Base-by-base conservation (phyloP, 2,329 filamentous ascomycete species). In the Calonectria naviculata region DNA sequence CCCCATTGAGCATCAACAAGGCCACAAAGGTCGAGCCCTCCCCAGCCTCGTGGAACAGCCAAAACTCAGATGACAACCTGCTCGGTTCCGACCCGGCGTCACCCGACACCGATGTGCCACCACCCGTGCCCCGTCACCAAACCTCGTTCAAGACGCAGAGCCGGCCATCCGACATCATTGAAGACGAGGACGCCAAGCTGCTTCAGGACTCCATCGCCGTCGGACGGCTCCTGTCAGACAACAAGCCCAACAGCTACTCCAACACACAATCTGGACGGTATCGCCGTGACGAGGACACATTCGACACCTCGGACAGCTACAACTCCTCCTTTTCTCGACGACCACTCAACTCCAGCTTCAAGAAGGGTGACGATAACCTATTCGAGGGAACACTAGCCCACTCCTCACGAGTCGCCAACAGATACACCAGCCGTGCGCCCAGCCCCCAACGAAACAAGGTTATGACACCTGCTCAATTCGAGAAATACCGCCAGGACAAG, bases 381-480 rank as follows among this genome's bases (percentile, higher is more conserved):
- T 91, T 91, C 68, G 88, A 89, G 69, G 86, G 83, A 28, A 86
- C 83, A 41, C 74, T 84, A 10, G 77, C 83, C 2, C 84, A 83
- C 4, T 82, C 83, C 9, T 80, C 81, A 13, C 82, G 82, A 49
- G 74, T 83, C 28, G 79, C 80, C 15, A 81, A 84, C 42, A 84
- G 84, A 70, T 81, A 81, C 61, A 73, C 74, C 24, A 78, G 79
- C 13, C 83, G 77, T 63, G 81, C 79, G 58, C 78, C 80, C 9
- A 85, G 80, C 65, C 81, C 85, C 2, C 83, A 88, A 10, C 85
- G 87, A 24, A 93, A 90, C 80, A 97, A 97, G 82, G 93, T 97
- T 73, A 97, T 98, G 94, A 98, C 95, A 2, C 93, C 93, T 1
- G 94, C 92, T 13, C 91, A 98, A 80, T 98, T 97, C 76, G 95